phyloP scores from a whole-genome alignment of 2,329 filamentous ascomycete genomes.

The Fusarium continuum region DNA sequence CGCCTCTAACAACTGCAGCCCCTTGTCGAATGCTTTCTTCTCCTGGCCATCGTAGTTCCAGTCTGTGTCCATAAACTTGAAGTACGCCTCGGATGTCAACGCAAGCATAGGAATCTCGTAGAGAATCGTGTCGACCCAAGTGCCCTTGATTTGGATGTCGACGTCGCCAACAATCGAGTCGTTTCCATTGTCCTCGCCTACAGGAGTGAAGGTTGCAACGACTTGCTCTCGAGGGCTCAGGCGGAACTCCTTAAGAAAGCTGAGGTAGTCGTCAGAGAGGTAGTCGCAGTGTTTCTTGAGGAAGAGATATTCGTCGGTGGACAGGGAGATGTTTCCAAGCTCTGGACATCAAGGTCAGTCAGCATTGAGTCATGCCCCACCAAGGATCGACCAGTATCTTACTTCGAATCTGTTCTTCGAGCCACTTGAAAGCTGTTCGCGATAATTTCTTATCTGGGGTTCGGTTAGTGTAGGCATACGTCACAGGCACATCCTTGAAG shows the following conservation, averaged over 20 bases:
- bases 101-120: conserved; percentile 97
- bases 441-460: conserved; percentile 94
- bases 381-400: conserved; percentile 43
- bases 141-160: conserved; percentile 78
- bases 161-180: conserved; percentile 78
- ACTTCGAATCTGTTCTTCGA: conserved; percentile 84
- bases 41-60: conserved; percentile 91
- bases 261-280: conserved; percentile 78
- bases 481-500: conserved; percentile 83
- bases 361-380: not conserved
- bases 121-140: conserved; percentile 94
- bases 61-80: conserved; percentile 93
- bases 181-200: conserved; percentile 65
- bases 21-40: conserved; percentile 85
- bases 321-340: conserved; percentile 82
- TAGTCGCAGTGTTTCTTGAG: conserved; percentile 83
- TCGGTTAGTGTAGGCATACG: conserved; percentile 94
- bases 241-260: conserved; percentile 82
- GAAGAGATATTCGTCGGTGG: conserved; percentile 81
- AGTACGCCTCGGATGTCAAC: conserved; percentile 94
- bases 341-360: conserved; percentile 60
- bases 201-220: conserved; percentile 69
- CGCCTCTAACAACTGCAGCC: conserved; percentile 76
- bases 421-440: conserved; percentile 83
- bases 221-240: conserved; percentile 85